phyloP scores from a whole-genome alignment of 345 rosid genomes.

The Ceriops tagal region DNA sequence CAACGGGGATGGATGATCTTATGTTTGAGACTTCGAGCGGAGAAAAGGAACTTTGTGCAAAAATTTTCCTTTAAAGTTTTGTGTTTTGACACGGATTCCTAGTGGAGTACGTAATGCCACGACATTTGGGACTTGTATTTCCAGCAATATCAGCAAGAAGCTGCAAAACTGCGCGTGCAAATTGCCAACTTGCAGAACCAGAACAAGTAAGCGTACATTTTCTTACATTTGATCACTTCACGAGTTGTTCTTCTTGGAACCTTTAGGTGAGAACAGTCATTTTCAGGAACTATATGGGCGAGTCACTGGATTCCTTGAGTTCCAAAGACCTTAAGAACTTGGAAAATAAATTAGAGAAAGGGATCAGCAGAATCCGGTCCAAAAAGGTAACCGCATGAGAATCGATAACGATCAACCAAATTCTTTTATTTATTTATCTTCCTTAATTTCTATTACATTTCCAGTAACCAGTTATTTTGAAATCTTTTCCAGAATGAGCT shows the following conservation, averaged over 20 bases:
- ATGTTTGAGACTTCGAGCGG: too few relatives aligned
- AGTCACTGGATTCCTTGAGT: conserved; percentile 45
- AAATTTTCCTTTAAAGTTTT: neutral
- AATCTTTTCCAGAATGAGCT: conserved; percentile 63
- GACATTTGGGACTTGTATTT: neutral
- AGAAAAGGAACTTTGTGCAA: too few relatives aligned
- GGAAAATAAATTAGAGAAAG: conserved; percentile 72
- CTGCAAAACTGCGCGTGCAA: conserved; percentile 60
- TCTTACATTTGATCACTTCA: neutral
- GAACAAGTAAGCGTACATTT: conserved; percentile 50
- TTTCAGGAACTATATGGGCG: conserved; percentile 81
- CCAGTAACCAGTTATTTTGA: conserved; percentile 4
- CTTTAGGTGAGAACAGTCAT: neutral
- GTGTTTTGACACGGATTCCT: too few relatives aligned
- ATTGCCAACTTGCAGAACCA: conserved; percentile 63
- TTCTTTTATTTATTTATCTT: too few relatives aligned
- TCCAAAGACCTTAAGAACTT: conserved; percentile 61
- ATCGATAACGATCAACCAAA: too few relatives aligned
- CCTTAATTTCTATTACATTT: neutral
- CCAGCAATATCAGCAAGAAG: conserved; percentile 90
- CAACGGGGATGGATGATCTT: too few relatives aligned
- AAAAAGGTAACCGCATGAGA: conserved; percentile 53
- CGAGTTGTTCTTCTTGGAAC: neutral
- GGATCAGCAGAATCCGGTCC: conserved; percentile 76
- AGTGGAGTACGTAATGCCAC: too few relatives aligned